A percentile compares a stretch with the other conserved stretches of the same genome.
phyloP scores from a whole-genome alignment of 257 asterid genomes.

The Solanum chilense region DNA sequence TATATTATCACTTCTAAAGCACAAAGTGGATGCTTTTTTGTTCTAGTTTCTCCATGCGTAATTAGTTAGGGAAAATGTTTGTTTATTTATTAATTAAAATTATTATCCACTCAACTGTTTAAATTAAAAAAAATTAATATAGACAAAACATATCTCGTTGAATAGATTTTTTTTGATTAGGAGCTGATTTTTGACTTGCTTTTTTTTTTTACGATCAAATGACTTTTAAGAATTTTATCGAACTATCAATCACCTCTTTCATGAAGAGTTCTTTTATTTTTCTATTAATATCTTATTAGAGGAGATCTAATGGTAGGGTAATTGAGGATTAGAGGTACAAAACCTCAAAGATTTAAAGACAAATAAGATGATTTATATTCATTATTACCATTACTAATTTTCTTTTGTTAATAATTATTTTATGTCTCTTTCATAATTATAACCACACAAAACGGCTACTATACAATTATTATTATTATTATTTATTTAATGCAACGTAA shows the following conservation, averaged over 20 bases:
- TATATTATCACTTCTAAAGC: not conserved
- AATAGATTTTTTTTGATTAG: too few species aligned
- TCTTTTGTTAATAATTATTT: not conserved
- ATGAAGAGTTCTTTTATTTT: not conserved
- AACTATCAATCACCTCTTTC: not conserved
- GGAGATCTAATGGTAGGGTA: not conserved
- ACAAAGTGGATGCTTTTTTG: not conserved
- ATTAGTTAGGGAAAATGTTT: not conserved
- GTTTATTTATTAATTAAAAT: not conserved
- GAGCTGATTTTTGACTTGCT: not conserved
- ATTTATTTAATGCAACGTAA: not conserved
- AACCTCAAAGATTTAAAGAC: not conserved
- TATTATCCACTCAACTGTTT: not conserved
- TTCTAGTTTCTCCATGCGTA: not conserved
- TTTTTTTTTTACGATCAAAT: not conserved
- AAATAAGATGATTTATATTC: not conserved
- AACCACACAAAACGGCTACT: not conserved
- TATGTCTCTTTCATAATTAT: not conserved
- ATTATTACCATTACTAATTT: not conserved
- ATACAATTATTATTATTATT: not conserved
- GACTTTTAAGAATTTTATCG: not conserved
- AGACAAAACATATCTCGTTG: not conserved
- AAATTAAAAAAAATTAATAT: not conserved
- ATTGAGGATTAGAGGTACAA: not conserved
- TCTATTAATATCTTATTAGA: not conserved